Evolutionary conservation across 2,329 filamentous ascomycete species (phyloP).

Genomic region (Emmonsiellopsis sp.): DNA sequence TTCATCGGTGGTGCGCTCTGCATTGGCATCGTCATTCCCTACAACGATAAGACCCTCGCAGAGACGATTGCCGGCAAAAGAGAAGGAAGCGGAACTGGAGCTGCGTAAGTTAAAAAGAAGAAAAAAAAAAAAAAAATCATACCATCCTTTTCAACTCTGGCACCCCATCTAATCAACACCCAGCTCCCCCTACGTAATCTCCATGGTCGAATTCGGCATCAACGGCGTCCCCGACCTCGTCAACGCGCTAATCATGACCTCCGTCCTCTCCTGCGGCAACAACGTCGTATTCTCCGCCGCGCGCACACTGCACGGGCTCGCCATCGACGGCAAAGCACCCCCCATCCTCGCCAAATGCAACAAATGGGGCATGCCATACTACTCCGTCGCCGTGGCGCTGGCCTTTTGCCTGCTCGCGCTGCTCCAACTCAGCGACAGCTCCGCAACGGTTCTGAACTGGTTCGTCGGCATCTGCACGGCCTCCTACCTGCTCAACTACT

Average conservation of each 20-base stretch:
- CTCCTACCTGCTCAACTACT: constrained; percentile 24
- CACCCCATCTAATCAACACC: not conserved
- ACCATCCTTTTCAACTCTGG: not conserved
- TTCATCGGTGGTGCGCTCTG: constrained; percentile 61
- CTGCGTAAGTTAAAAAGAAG: constrained; percentile 34
- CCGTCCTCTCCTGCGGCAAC: constrained; percentile 57
- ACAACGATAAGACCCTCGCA: constrained; percentile 50
- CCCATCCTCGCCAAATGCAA: constrained; percentile 39
- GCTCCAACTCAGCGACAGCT: constrained; percentile 55
- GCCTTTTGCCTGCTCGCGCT: constrained; percentile 60
- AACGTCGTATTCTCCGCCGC: constrained; percentile 55
- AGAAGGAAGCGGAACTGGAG: constrained; percentile 43
- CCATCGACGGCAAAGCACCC: constrained; percentile 55
- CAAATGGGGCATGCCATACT: constrained; percentile 56
- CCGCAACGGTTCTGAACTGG: constrained; percentile 51
- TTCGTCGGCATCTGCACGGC: constrained; percentile 22
- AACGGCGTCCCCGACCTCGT: constrained; percentile 54
- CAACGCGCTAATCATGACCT: constrained; percentile 59
- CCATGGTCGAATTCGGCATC: constrained; percentile 55
- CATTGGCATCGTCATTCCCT: constrained; percentile 60
- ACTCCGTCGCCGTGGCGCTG: constrained; percentile 55
- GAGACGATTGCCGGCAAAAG: constrained; percentile 38
- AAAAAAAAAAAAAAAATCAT: no score
- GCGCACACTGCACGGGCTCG: constrained; percentile 54
- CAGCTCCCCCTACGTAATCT: constrained; percentile 52